These are phyloP conservation scores for Chalciporus pseudorubinellus DNA, from an alignment of 768 basidiomycete genomes.

Conservation along the genomic window DNA sequence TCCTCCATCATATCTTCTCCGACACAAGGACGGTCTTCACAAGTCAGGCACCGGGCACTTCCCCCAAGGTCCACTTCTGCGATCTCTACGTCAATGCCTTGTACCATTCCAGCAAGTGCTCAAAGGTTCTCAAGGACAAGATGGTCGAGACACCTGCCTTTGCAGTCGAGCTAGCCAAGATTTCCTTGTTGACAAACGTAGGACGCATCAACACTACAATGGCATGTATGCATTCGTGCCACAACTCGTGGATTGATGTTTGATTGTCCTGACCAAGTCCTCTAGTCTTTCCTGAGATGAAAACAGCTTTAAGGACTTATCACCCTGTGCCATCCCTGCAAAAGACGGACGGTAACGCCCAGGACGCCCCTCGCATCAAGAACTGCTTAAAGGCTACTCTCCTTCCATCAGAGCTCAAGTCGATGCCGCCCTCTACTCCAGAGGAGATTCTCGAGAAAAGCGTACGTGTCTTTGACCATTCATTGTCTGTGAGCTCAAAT, in stretches of 20 bases:
- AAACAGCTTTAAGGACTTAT: slow-evolving; percentile 84
- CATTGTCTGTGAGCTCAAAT: slow-evolving; percentile 5
- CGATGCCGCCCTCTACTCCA: slow-evolving; percentile 67
- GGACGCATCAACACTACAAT: slow-evolving; percentile 92
- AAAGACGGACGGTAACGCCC: slow-evolving; percentile 83
- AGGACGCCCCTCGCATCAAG: slow-evolving; percentile 91
- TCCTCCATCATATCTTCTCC: slow-evolving; percentile 76
- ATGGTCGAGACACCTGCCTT: slow-evolving; percentile 81
- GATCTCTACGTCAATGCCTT: slow-evolving; percentile 83
- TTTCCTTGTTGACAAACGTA: slow-evolving; percentile 83
- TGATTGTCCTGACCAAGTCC: slow-evolving; percentile 19
- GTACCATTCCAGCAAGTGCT: slow-evolving; percentile 78
- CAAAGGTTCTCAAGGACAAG: slow-evolving; percentile 85
- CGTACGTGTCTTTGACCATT: slow-evolving; percentile 40
- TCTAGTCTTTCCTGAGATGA: slow-evolving; percentile 92
- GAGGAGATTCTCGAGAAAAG: slow-evolving; percentile 67
- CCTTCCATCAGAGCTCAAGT: slow-evolving; percentile 65
- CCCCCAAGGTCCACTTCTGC: slow-evolving; percentile 65
- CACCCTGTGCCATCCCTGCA: slow-evolving; percentile 87
- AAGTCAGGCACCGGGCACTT: slow-evolving; percentile 49
- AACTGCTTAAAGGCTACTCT: slow-evolving; percentile 83
- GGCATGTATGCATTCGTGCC: slow-evolving; percentile 56
- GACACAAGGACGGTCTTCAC: slow-evolving; percentile 71
- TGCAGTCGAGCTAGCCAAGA: slow-evolving; percentile 76
- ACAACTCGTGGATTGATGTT: slow-evolving; percentile 7